These are phyloP conservation scores for Suillus clintonianus DNA, from an alignment of 768 basidiomycete species.

Conservation along the genomic window DNA sequence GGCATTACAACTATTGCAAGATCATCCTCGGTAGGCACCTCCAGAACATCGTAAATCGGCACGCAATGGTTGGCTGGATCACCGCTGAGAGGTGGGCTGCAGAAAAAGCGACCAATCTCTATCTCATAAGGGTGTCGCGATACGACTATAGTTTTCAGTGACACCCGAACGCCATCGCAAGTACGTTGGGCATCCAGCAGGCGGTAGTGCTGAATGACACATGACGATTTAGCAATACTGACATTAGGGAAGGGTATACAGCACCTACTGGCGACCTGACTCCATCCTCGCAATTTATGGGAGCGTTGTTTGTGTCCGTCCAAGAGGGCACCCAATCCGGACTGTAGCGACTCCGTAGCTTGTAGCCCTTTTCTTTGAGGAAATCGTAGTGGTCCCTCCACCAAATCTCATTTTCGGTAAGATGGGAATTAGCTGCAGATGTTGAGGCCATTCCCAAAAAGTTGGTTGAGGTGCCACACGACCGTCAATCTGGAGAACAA, in stretches of 20 bases:
- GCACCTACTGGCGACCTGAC: background rate
- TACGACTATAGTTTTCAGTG: conserved; percentile 24
- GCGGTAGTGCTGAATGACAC: background rate
- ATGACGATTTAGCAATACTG: background rate
- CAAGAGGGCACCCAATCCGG: conserved; percentile 24
- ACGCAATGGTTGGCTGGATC: conserved; percentile 22
- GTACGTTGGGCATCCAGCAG: conserved; percentile 26
- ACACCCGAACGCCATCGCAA: conserved; percentile 24
- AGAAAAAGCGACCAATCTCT: conserved; percentile 17
- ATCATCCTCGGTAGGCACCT: conserved; percentile 5
- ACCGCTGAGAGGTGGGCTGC: background rate
- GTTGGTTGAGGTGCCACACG: too few relatives aligned
- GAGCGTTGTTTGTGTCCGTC: conserved; percentile 5
- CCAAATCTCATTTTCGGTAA: background rate
- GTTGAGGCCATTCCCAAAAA: background rate
- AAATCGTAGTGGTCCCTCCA: conserved; percentile 7
- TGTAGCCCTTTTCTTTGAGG: conserved; percentile 17
- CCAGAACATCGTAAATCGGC: conserved; percentile 18
- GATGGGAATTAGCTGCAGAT: background rate
- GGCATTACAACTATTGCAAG: conserved; percentile 26
- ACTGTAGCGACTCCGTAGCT: conserved; percentile 16
- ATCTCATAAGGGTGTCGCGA: conserved; percentile 16
- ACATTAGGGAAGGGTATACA: too few relatives aligned
- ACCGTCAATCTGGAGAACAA: too few relatives aligned
- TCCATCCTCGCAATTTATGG: conserved; percentile 6